Conservation (phyloP, 495 filamentous ascomycete genomes). For the Hyaloscypha bicolor region DNA sequence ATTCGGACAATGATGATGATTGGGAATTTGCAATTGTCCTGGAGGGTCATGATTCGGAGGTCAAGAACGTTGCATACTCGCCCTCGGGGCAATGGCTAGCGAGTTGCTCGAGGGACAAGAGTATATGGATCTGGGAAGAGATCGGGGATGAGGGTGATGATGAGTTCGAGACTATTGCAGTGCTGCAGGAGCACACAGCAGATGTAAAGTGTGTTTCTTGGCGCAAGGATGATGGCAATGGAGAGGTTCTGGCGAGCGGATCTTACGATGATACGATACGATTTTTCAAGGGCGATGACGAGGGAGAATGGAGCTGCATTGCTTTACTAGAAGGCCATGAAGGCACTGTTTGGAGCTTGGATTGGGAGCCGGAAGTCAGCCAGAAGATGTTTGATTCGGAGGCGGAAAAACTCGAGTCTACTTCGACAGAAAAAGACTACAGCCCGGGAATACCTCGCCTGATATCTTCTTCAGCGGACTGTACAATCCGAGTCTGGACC, state of each 20-base stretch:
- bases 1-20: constrained; percentile 69
- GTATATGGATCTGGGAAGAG: constrained; percentile 99
- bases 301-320: constrained; percentile 90
- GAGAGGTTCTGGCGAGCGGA: constrained; percentile 75
- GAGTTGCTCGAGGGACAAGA: constrained; percentile 89
- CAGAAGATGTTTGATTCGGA: constrained; percentile 26
- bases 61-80: constrained; percentile 84
- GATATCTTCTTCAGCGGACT: constrained; percentile 78
- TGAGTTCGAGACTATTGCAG: constrained; percentile 94
- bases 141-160: constrained; percentile 74
- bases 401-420: neutral
- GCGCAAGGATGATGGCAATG: constrained; percentile 70
- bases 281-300: constrained; percentile 84
- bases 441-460: constrained; percentile 55
- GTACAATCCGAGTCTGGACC: constrained; percentile 76
- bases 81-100: constrained; percentile 80
- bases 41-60: constrained; percentile 91
- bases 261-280: constrained; percentile 93
- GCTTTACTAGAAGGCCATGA: constrained; percentile 74
- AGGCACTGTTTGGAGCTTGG: constrained; percentile 84
- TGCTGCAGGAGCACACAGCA: constrained; percentile 88
- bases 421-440: constrained; percentile 24
- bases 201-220: constrained; percentile 94
- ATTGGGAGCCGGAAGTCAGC: constrained; percentile 67
- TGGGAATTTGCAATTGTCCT: constrained; percentile 88